Evolutionary conservation across 768 basidiomycete genomes (phyloP).

Genomic region (Agrocybe pediades): DNA sequence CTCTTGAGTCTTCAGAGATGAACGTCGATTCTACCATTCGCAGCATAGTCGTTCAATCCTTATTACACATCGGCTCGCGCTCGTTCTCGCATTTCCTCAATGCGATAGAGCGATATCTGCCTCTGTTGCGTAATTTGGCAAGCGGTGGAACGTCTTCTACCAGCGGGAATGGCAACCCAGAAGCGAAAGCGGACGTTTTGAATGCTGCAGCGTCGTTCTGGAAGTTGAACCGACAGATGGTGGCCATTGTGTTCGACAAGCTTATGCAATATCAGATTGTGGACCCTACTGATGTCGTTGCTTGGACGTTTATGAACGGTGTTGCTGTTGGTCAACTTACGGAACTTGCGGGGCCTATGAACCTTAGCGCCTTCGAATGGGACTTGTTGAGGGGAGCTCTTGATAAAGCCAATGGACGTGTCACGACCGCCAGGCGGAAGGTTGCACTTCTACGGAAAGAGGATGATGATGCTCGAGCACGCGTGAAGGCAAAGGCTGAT

Average conservation of each 20-base stretch:
- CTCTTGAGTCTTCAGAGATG: constrained; percentile 58
- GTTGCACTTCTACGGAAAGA: constrained; percentile 80
- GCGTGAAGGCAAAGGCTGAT: constrained; percentile 63
- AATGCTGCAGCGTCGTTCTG: constrained; percentile 77
- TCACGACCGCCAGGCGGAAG: constrained; percentile 74
- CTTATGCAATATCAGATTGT: constrained; percentile 98
- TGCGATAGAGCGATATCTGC: constrained; percentile 92
- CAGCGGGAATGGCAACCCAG: constrained; percentile 40
- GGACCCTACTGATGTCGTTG: constrained; percentile 89
- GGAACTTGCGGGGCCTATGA: constrained; percentile 39
- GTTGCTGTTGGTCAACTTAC: constrained; percentile 40
- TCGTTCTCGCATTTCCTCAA: constrained; percentile 98
- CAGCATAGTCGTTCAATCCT: constrained; percentile 82
- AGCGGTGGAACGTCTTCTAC: constrained; percentile 42
- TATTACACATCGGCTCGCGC: constrained; percentile 89
- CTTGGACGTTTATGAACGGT: constrained; percentile 75
- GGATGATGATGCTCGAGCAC: constrained; percentile 83
- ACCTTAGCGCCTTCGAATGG: constrained; percentile 76
- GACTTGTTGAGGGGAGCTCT: constrained; percentile 79
- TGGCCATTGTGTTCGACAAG: constrained; percentile 94
- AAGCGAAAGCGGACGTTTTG: constrained; percentile 74
- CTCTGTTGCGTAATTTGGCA: constrained; percentile 68
- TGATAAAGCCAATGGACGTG: constrained; percentile 90
- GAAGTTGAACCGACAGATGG: constrained; percentile 83
- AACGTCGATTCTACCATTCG: constrained; percentile 71